These are phyloP conservation scores for Amylocystis lapponica DNA, from an alignment of 768 basidiomycete species.

Conservation along the genomic window DNA sequence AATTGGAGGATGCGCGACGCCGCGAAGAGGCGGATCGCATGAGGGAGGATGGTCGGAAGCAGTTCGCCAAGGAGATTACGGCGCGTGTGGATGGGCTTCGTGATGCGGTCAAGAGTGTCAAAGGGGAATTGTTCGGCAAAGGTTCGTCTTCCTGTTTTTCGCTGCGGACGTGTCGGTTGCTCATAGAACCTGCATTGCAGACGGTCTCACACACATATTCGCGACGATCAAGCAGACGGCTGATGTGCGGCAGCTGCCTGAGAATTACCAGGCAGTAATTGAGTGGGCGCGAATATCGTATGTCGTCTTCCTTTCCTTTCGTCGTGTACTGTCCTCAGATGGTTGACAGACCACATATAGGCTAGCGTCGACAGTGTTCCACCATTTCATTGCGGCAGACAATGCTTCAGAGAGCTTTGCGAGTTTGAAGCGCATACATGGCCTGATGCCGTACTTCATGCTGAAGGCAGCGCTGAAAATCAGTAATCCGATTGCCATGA, in stretches of 20 bases:
- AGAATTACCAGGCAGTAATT: slow-evolving; percentile 81
- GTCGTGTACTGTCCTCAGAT: not conserved
- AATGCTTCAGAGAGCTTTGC: slow-evolving; percentile 86
- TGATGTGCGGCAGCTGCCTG: slow-evolving; percentile 69
- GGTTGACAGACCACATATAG: slow-evolving; percentile 37
- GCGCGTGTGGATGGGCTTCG: slow-evolving; percentile 80
- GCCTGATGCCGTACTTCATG: slow-evolving; percentile 96
- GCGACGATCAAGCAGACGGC: slow-evolving; percentile 79
- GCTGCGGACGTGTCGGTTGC: not conserved
- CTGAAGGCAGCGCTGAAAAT: slow-evolving; percentile 88
- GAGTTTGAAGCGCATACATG: slow-evolving; percentile 86
- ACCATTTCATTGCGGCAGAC: slow-evolving; percentile 90
- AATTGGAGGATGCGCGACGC: slow-evolving; percentile 68
- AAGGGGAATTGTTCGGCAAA: slow-evolving; percentile 89
- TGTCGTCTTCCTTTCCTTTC: slow-evolving; percentile 22
- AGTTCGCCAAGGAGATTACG: slow-evolving; percentile 84
- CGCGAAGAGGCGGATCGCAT: slow-evolving; percentile 87
- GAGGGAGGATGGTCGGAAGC: slow-evolving; percentile 80
- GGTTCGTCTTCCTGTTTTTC: slow-evolving; percentile 36
- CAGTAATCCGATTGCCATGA: slow-evolving; percentile 95
- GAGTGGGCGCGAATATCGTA: slow-evolving; percentile 98
- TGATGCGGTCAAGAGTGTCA: slow-evolving; percentile 78
- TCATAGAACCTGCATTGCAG: slow-evolving; percentile 32
- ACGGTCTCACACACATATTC: slow-evolving; percentile 88
- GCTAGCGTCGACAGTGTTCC: slow-evolving; percentile 93